Evolutionary conservation across 164 flowering plant genomes (phyloP), one percentile per base, ranked within the genome.

Genomic region (Magnolia sinica): DNA sequence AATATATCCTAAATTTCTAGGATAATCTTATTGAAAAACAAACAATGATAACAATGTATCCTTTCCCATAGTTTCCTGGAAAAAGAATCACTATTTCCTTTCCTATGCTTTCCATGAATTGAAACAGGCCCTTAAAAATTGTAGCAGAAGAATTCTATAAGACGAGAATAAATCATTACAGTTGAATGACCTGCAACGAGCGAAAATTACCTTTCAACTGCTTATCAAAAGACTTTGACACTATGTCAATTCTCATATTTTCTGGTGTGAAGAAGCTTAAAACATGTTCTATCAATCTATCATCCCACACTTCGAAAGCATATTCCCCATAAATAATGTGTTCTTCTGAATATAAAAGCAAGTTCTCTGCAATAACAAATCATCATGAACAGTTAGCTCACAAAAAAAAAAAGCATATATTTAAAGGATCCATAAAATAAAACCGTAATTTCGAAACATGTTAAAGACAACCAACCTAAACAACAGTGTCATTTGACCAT

Each of bases 241-340:
- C 75, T 45, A 92, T 79, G 77, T 96, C 99, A 76, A 91, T 75
- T 85, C 99, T 89, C 97, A 94, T 96, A 83, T 94, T 96, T 75
- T 91, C 92, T 71, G 99, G 98, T 20, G 85, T 85, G 73, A 94
- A 88, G 83, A 89, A 90, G 79, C 84, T 86, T 82, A 92, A 78
- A 64, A 91, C 75, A 81, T 84, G 70, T 64, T 81, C 86, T 45
- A 94, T 85, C 81, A 85, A 81, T 74, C 88, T 87, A 59, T 76
- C 88, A 84, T 96, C 98, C 98, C 97, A 96, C 27, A 85, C 76
- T 81, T 92, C 76, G 71, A 88, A 91, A 58, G 91, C 91, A 87
- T 90, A 94, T 51, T 91, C 93, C 70, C 98, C 98, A 86, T 87
- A 96, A 22, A 96, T 91, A 67, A 96, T 85, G 86, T 96, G 91